These are phyloP conservation scores for Naganishia friedmannii DNA, from an alignment of 768 basidiomycete genomes.

Conservation along the genomic window DNA sequence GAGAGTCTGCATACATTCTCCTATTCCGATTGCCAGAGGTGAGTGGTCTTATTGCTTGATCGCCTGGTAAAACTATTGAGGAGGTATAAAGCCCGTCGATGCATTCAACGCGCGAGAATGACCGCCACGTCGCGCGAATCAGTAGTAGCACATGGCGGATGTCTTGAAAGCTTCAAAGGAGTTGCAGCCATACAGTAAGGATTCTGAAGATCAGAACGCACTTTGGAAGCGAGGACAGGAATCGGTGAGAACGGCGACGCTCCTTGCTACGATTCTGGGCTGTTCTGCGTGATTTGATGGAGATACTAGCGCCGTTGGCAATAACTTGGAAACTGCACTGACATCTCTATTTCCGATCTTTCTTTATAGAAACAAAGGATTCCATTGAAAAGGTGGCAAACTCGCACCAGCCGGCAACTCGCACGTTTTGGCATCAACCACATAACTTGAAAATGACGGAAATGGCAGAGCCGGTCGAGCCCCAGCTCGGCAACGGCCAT, in stretches of 20 bases:
- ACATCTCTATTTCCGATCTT: neutral
- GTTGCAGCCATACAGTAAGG: neutral
- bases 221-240: neutral
- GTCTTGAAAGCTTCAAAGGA: neutral
- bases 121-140: neutral
- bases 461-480: neutral
- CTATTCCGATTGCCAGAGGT: neutral
- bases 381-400: neutral
- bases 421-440: neutral
- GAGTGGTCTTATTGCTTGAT: neutral
- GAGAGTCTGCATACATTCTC: neutral
- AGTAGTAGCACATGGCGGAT: neutral
- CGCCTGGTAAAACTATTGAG: no score
- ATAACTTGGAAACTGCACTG: neutral
- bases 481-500: conserved; percentile 1
- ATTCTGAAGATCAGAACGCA: neutral
- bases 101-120: neutral
- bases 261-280: neutral
- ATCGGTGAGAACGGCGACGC: neutral
- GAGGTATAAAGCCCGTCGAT: neutral
- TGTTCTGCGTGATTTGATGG: neutral
- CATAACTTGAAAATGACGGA: conserved; percentile 5
- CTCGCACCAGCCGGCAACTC: neutral
- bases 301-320: neutral
- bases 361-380: neutral